Base-by-base conservation (phyloP, 192 early-diverging fungal genomes). In the Coemansia sp. region DNA sequence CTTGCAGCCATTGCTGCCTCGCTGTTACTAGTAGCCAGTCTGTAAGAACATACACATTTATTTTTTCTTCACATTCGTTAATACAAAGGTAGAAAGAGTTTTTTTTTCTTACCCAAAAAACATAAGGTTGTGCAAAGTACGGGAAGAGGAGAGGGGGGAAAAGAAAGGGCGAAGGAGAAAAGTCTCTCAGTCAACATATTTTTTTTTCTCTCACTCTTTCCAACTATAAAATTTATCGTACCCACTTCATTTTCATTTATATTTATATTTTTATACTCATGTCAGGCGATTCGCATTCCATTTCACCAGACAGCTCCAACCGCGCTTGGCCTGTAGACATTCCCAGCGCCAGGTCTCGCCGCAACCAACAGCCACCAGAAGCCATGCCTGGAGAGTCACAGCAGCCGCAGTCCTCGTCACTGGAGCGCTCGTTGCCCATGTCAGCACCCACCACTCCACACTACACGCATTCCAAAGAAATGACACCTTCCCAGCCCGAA, bases 351-450 rank as follows among this genome's bases (percentile, higher is more conserved):
- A 27, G 53, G 53, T 8, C 53, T 50, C 49, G 20, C 3, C 24
- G 33, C 53, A 27, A 13, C 27, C 53, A n/a, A 24, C 24, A 24
- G 27, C 29, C 27, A 12, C 15, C 55, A 11, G 55, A 33, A 12
- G 55, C 33, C 7, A 33, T 16, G 55, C 12, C 55, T 57, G 55
- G 55, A 15, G 55, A 27, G 55, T 16, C 55, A 57, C 29, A 12
- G 27, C 55, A 57, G 15, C 29, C 55, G 55, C 46, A 47, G 46
- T 47, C 46, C 16, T 57, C 55, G 55, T 57, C 55, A 29, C 55
- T 57, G 55, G 55, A 57, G 55, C 55, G 55, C 55, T 57, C 55
- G 5, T 16, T 57, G 55, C 55, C 55, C 3, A 33, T 33, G 55
- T 57, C 55, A 2, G 55, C 55, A 3, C 55, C 55, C 27, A 57